phyloP scores from a whole-genome alignment of 768 basidiomycete genomes.

The Boletus bicolor region DNA sequence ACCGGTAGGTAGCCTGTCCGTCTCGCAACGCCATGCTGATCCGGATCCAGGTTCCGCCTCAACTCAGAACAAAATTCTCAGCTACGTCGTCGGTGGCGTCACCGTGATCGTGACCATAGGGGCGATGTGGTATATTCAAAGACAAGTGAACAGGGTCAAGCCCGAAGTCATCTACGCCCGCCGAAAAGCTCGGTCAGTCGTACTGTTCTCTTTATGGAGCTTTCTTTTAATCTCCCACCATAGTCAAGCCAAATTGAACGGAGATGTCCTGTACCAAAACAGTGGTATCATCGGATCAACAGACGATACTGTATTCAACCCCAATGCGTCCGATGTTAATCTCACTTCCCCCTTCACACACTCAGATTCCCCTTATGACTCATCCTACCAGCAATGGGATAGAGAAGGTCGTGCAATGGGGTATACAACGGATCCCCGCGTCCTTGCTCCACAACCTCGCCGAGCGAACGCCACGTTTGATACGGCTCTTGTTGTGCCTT shows the following conservation, averaged over 20 bases:
- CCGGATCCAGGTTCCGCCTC: slow-evolving; percentile 18
- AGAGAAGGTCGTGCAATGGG: slow-evolving; percentile 47
- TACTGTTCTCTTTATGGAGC: background rate
- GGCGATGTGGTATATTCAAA: slow-evolving; percentile 84
- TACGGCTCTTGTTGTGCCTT: slow-evolving; percentile 6
- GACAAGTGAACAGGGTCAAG: slow-evolving; percentile 66
- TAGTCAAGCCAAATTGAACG: slow-evolving; percentile 54
- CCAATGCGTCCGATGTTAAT: slow-evolving; percentile 39
- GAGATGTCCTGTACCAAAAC: slow-evolving; percentile 32
- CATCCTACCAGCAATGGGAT: slow-evolving; percentile 50
- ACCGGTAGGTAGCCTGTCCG: slow-evolving; percentile 18
- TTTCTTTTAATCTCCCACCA: slow-evolving; percentile 3
- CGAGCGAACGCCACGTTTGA: slow-evolving; percentile 19
- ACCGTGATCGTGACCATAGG: slow-evolving; percentile 69
- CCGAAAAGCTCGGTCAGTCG: slow-evolving; percentile 62
- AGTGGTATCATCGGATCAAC: slow-evolving; percentile 29
- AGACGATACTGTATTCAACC: slow-evolving; percentile 35
- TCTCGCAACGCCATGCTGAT: slow-evolving; percentile 1
- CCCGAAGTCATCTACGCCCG: slow-evolving; percentile 63
- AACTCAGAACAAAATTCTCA: slow-evolving; percentile 59
- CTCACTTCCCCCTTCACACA: slow-evolving; percentile 28
- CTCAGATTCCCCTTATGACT: slow-evolving; percentile 33
- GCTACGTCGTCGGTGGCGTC: slow-evolving; percentile 61
- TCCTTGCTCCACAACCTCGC: slow-evolving; percentile 53
- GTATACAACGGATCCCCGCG: slow-evolving; percentile 40